These are phyloP conservation scores for Magnusiomyces clavatus DNA, from an alignment of 1,139 yeast species.

Conservation along the genomic window DNA sequence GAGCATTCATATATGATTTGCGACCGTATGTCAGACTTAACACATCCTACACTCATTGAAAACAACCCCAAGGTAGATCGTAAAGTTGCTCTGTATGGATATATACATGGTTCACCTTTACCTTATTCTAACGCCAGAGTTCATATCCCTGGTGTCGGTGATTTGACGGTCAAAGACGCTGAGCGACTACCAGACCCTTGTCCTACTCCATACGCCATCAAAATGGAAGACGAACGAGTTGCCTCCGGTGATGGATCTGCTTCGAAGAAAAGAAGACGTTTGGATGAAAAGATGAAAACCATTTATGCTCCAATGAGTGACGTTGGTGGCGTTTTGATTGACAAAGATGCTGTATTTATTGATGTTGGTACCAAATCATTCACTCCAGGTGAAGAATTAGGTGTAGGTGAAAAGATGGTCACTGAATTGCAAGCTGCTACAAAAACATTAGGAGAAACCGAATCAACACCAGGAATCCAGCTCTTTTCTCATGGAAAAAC, in stretches of 20 bases:
- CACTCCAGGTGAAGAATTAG: slow-evolving; percentile 61
- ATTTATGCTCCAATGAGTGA: slow-evolving; percentile 99
- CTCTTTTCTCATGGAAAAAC: slow-evolving; percentile 55
- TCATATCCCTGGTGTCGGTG: slow-evolving; percentile 96
- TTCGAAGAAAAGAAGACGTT: slow-evolving; percentile 69
- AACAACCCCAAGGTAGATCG: slow-evolving; percentile 79
- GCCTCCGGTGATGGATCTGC: slow-evolving; percentile 53
- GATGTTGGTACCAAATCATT: slow-evolving; percentile 68
- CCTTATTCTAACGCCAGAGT: slow-evolving; percentile 66
- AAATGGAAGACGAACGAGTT: slow-evolving; percentile 70
- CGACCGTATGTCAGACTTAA: slow-evolving; percentile 90
- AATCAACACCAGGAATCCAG: slow-evolving; percentile 64
- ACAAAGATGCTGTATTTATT: slow-evolving; percentile 93
- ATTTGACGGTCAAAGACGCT: slow-evolving; percentile 61
- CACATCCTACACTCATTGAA: slow-evolving; percentile 80
- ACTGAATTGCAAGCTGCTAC: slow-evolving; percentile 69
- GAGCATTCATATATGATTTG: slow-evolving; percentile 93
- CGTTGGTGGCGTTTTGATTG: slow-evolving; percentile 95
- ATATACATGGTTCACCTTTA: slow-evolving; percentile 88
- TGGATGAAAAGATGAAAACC: slow-evolving; percentile 88
- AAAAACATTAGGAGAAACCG: slow-evolving; percentile 54
- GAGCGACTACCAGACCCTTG: slow-evolving; percentile 97
- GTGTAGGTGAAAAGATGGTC: slow-evolving; percentile 76
- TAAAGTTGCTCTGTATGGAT: slow-evolving; percentile 87
- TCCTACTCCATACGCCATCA: slow-evolving; percentile 92